Evolutionary conservation across 495 filamentous ascomycete genomes (phyloP), one percentile per base, ranked within the genome.

Genomic region (Annulohypoxylon maeteangense): DNA sequence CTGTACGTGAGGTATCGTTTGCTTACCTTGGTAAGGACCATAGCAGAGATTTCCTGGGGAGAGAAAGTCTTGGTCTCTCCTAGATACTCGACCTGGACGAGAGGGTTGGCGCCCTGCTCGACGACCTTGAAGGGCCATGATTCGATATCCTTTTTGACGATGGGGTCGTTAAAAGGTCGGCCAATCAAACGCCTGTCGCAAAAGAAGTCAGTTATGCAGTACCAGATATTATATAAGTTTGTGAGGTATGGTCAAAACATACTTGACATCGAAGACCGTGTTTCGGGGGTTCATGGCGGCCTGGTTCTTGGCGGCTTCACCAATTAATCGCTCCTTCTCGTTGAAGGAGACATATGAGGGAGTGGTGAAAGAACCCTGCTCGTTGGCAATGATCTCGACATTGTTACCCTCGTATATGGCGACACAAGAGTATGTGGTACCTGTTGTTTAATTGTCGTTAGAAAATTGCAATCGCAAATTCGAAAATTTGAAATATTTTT

Each of bases 351-450:
- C 95, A 85, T 97, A 99, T 16, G 95, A 98, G 48, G 95, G 95
- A 36, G 95, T 98, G 66, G 95, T 98, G 76, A 97, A 94, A 87
- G 93, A 96, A 87, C 95, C 95, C 88, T 99, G 95, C 88, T 98
- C 95, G 84, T 97, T 99, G 89, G 93, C 94, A 78, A 98, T 99
- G 88, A 99, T 99, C 81, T 99, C 95, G 77, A 99, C 95, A 87
- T 96, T 97, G 85, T 90, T 94, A 81, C 95, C 95, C 83, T 98
- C 95, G 85, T 98, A 99, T 84, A 93, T 95, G 85, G 95, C 95
- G 83, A 98, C 95, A 86, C 95, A 99, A 78, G 95, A 98, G 89
- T 99, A 99, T 81, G 95, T 99, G 63, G 95, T 99, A 80, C 94
- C 94, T 97, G 68, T 77, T 72, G 56, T 67, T 58, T 69, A 47